Evolutionary conservation across 805 yeast genomes (phyloP), one percentile per base, ranked within the genome.

Genomic region (Lipomyces kockii): DNA sequence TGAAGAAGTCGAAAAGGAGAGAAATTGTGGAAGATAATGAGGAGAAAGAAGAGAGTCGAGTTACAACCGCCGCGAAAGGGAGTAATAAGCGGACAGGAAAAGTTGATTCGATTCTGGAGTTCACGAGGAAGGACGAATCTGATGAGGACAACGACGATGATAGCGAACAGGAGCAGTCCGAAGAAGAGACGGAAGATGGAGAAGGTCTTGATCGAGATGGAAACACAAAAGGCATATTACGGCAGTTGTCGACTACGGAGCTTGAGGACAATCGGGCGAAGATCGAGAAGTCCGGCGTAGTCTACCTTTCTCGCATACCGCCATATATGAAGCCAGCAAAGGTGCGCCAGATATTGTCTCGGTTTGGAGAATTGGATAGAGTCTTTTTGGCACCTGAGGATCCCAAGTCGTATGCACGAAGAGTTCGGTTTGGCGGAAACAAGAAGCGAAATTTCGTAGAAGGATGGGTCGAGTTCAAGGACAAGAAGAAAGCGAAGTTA

Each of bases 271-370:
- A 77, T 29, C 78, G 79, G 35, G 80, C 80, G 58, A 83, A 85
- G 71, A 79, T 88, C 52, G 86, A 88, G 64, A 87, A 85, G 73
- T 88, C 97, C 0, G 99, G 99, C 4, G 97, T 95, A 1, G 89
- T 97, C n/a, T 95, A 95, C 73, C 78, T 95, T 2, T 92, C 98
- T 0, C 85, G 89, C 60, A 85, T 95, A 9, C 99, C 99, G 0
- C 99, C 99, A 32, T 95, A 90, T 76, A 95, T 95, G 99, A 93
- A 93, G 76, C 98, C 99, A 0, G 86, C 89, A 1, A 95, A 92
- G 76, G 82, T 95, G 79, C 84, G 97, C 74, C 95, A 92, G 61
- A 85, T 95, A 12, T 80, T 95, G 43, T 78, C 87, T 3, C 82
- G 91, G 69, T 95, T 94, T 79, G 99, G 99, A 11, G 87, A 86